Base-by-base conservation (phyloP, 164 flowering plant species). In the Chimonanthus praecox region DNA sequence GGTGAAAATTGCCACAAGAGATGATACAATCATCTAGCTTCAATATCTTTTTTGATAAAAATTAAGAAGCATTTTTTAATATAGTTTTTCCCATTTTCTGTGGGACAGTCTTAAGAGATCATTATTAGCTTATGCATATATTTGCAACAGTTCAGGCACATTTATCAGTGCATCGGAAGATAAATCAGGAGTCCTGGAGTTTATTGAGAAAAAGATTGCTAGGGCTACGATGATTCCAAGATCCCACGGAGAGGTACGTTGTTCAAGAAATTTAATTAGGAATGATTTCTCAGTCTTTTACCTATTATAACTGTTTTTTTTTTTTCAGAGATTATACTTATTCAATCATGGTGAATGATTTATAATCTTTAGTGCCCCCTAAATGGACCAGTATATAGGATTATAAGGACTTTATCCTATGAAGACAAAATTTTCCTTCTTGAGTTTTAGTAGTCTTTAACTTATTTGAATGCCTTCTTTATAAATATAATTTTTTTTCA, bases 171-270 rank as follows among this genome's bases (percentile, higher is more conserved):
- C 92, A 71, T 82, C 83, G 49, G 94, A 90, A 80, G 99, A 95
- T 77, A 80, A 90, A 82, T 78, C 90, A 64, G 99, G 99, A 77
- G 71, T 73, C 70, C 78, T 95, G 85, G 86, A 80, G 74, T 49
- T 71, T 7, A 85, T 95, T 78, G 99, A 95, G 85, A 80, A 83
- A 71, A 95, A 92, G 78, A 92, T 95, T 78, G 96, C 97, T 58
- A 88, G 79, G 78, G 98, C 78, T 64, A 92, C 97, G 21, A 86
- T 88, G 92, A 73, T 92, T 80, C 98, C 99, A n/a, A 81, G 78
- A 81, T 76, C 21, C 11, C 89, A 90, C 82, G 97, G 94, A 61
- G 99, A 94, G 97, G 99, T 94, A 87, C 43, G 18, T 50, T 68
- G 16, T 11, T 48, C 64, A 48, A 11, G 45, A 10, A 18, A 63